A percentile compares a stretch with the other conserved stretches of the same genome.
Evolutionary conservation across 2,329 filamentous ascomycete genomes (phyloP).

Genomic region (Paramyrothecium sp.): DNA sequence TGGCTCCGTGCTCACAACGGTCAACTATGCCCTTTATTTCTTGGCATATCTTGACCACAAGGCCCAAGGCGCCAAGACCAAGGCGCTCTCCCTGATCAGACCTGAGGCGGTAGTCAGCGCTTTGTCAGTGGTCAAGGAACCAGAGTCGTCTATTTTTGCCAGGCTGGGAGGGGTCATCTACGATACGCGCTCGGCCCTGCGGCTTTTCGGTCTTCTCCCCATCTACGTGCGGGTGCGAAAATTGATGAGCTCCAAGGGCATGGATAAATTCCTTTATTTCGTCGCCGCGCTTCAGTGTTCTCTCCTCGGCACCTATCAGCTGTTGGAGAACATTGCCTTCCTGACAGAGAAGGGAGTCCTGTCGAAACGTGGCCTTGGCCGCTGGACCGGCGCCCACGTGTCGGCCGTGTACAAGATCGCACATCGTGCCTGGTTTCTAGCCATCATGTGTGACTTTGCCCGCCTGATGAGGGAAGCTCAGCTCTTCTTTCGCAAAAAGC

Average conservation of each 20-base stretch:
- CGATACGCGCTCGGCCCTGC: not conserved
- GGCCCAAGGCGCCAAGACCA: not conserved
- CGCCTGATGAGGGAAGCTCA: not conserved
- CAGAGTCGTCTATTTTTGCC: no score
- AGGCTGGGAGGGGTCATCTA: not conserved
- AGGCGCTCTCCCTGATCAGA: not conserved
- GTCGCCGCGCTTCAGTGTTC: not conserved
- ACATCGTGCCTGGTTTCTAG: not conserved
- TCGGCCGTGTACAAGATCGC: not conserved
- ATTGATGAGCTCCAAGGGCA: not conserved
- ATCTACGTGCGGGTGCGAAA: not conserved
- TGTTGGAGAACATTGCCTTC: conserved; percentile 1
- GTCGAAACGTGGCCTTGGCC: not conserved
- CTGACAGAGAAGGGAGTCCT: not conserved
- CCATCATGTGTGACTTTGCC: not conserved
- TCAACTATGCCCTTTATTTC: not conserved
- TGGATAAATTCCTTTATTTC: not conserved
- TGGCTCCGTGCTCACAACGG: not conserved
- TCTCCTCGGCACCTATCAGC: not conserved
- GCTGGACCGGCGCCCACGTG: not conserved
- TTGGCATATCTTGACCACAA: not conserved
- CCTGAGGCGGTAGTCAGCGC: not conserved
- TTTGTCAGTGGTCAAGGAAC: not conserved
- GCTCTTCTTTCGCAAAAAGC: not conserved
- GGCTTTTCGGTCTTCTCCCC: not conserved